Evolutionary conservation across 768 basidiomycete species (phyloP), one percentile per base, ranked within the genome.

Genomic region (Cystofilobasidium ferigula): DNA sequence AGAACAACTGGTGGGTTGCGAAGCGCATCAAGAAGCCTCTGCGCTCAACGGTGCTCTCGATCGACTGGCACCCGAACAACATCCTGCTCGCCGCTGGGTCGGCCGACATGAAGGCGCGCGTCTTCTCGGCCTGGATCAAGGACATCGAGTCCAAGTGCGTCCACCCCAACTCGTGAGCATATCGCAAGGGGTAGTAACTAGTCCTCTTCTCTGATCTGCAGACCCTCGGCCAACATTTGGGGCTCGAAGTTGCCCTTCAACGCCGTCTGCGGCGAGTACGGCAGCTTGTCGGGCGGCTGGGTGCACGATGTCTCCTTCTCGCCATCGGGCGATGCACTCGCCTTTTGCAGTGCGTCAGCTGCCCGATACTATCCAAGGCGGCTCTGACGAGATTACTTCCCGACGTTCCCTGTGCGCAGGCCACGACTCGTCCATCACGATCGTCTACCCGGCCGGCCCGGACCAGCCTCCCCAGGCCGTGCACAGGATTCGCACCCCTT

Each of bases 31-130:
- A 98, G 85, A 98, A 98, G 77, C 95, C 95, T 30, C 87, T 99
- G 72, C 79, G 91, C 69, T 91, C 91, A 5, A 99, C 95, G 0
- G 93, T 99, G 18, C 80, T 98, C 47, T 84, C 86, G 6, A 79
- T 99, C 71, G 94, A 98, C 71, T 99, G 95, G 95, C 95, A 99
- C 74, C 93, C 95, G 32, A 98, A 98, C 81, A 98, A 95, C 74
- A 93, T 98, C 18, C 80, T 99, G 8, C 84, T 99, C 32, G 95
- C 94, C 5, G 88, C 94, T 40, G 95, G 95, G n/a, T 86, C 89
- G 66, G 92, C 94, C 0, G 95, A 99, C 74, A 90, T 90, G 84
- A 94, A 94, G 77, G 95, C 95, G 14, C 83, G 93, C 24, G 95
- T 99, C 10, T 89, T 98, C 77, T 97, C 93, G 0, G 95, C 92